phyloP scores from a whole-genome alignment of 805 yeast genomes.

The Wickerhamiella nectarea region DNA sequence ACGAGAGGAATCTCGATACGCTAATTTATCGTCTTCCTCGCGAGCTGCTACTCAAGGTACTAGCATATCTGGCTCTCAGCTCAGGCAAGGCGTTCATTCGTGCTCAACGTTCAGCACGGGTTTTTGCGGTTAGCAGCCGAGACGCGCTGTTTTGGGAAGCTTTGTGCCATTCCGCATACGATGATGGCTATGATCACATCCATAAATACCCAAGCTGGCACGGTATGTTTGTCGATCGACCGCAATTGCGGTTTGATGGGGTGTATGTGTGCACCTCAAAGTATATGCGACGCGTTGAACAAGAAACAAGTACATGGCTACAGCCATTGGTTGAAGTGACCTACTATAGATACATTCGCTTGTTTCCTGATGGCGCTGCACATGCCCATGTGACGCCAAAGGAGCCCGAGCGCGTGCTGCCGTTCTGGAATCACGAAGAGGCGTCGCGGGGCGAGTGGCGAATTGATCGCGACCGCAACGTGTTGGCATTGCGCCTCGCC shows the following conservation, averaged over 20 bases:
- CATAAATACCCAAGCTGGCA: constrained; percentile 28
- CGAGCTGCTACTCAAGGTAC: constrained; percentile 21
- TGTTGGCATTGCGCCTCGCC: constrained; percentile 36
- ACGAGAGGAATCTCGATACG: constrained; percentile 35
- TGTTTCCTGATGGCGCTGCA: constrained; percentile 65
- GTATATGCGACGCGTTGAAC: constrained; percentile 72
- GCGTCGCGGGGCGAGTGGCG: constrained; percentile 31
- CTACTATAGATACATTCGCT: constrained; percentile 73
- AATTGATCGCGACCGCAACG: constrained; percentile 43
- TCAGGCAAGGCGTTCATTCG: constrained; percentile 14
- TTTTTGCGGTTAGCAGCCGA: constrained; percentile 14
- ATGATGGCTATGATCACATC: constrained; percentile 8
- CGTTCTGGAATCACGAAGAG: constrained; percentile 27
- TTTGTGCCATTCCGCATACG: constrained; percentile 15
- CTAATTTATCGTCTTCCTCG: constrained; percentile 16
- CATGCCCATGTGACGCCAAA: constrained; percentile 53
- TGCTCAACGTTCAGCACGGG: constrained; percentile 14
- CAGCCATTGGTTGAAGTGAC: constrained; percentile 75
- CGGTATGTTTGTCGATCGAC: constrained; percentile 47
- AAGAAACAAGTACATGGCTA: constrained; percentile 41
- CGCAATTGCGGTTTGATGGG: constrained; percentile 70
- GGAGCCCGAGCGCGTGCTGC: constrained; percentile 59
- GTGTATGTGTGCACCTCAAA: constrained; percentile 75
- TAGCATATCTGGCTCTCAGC: constrained; percentile 18
- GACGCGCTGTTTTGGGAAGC: constrained; percentile 21